Conservation (phyloP, 805 yeast species). For the Metschnikowia lachancei region DNA sequence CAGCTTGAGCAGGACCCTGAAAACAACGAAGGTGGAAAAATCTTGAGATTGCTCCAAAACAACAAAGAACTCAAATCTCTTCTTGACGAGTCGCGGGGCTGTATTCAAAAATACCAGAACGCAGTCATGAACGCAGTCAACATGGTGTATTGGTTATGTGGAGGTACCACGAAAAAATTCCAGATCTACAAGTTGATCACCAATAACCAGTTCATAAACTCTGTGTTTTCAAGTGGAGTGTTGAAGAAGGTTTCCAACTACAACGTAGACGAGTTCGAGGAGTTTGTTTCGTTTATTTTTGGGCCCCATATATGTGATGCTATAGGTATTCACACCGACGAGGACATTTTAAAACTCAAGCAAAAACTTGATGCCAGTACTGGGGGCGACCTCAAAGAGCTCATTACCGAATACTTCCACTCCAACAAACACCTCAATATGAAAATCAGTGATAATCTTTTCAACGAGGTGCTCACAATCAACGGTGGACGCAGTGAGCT, state of each 20-base stretch:
- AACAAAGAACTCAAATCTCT: conserved; percentile 16
- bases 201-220: conserved; percentile 28
- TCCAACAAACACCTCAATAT: conserved; percentile 18
- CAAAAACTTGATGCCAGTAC: background rate
- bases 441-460: conserved; percentile 27
- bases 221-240: conserved; percentile 25
- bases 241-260: conserved; percentile 16
- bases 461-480: conserved; percentile 34
- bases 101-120: conserved; percentile 26
- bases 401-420: conserved; percentile 20
- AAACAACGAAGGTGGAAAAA: conserved; percentile 12
- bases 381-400: conserved; percentile 6
- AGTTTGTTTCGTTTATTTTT: conserved; percentile 9
- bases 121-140: conserved; percentile 27
- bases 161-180: conserved; percentile 24
- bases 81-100: conserved; percentile 18
- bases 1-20: conserved; percentile 9
- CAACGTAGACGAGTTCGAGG: conserved; percentile 4
- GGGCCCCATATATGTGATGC: conserved; percentile 11
- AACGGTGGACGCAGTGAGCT: conserved; percentile 25
- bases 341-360: conserved; percentile 9
- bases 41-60: conserved; percentile 19
- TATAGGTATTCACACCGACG: conserved; percentile 10
- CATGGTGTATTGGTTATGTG: conserved; percentile 23
- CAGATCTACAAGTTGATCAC: conserved; percentile 33